A percentile compares a stretch with the other conserved stretches of the same genome.
phyloP scores from a whole-genome alignment of 176 grass and related monocot genomes.

The Stipa capillata region DNA sequence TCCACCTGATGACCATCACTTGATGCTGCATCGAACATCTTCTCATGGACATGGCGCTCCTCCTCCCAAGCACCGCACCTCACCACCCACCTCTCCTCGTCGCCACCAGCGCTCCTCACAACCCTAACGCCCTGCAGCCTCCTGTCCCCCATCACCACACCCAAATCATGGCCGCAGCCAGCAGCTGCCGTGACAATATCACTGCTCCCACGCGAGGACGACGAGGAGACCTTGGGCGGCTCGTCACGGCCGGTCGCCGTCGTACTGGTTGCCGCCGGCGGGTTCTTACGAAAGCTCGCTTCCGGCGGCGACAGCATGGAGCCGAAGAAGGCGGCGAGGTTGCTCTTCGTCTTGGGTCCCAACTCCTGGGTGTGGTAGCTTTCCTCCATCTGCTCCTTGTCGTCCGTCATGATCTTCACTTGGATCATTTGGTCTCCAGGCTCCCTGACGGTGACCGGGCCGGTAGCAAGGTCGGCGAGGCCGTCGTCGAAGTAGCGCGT shows the following conservation, averaged over 20 bases:
- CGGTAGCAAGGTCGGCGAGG: background rate
- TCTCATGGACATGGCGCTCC: background rate
- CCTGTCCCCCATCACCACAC: background rate
- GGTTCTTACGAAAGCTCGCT: constrained; percentile 3
- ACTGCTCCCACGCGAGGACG: background rate
- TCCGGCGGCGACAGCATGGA: background rate
- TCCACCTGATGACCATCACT: background rate
- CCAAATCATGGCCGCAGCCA: background rate
- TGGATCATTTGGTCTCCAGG: background rate
- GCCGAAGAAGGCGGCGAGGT: constrained; percentile 1
- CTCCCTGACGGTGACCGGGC: background rate
- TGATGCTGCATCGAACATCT: background rate
- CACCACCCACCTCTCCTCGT: constrained; percentile 31
- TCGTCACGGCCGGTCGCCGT: background rate
- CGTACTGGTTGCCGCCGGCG: background rate
- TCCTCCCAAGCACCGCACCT: background rate
- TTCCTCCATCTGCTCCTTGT: background rate
- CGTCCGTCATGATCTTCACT: background rate
- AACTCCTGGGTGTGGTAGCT: background rate
- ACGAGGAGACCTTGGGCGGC: background rate
- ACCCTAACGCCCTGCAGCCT: constrained; percentile 20
- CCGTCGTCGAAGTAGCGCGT: constrained; percentile 30
- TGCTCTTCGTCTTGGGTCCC: background rate
- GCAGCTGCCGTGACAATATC: background rate
- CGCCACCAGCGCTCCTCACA: background rate